These are phyloP conservation scores for Didymella segeticola DNA, from an alignment of 2,329 filamentous ascomycete genomes.

Conservation along the genomic window DNA sequence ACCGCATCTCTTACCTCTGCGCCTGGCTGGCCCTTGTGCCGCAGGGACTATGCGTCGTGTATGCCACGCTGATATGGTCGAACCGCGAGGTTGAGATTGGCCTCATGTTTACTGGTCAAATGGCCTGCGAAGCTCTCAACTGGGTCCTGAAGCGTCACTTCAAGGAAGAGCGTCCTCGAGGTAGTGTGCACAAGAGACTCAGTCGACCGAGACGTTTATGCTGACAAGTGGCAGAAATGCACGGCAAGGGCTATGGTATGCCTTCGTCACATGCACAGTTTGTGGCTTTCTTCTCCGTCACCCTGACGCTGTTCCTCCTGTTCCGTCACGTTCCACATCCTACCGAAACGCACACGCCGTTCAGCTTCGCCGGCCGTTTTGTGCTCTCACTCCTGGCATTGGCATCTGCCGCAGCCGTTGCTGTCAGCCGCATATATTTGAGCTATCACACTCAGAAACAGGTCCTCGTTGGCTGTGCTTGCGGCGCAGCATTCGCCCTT, in stretches of 20 bases:
- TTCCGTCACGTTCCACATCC: slow-evolving; percentile 68
- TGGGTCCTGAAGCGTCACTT: slow-evolving; percentile 88
- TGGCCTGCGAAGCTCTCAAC: slow-evolving; percentile 90
- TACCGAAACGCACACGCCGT: slow-evolving; percentile 60
- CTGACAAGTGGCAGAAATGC: slow-evolving; percentile 61
- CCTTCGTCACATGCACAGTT: slow-evolving; percentile 95
- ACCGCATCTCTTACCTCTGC: slow-evolving; percentile 83
- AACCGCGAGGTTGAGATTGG: slow-evolving; percentile 88
- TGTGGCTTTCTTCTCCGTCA: slow-evolving; percentile 87
- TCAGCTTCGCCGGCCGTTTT: slow-evolving; percentile 67
- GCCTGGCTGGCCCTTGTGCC: slow-evolving; percentile 95
- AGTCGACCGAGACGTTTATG: not conserved
- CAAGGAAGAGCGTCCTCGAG: slow-evolving; percentile 85
- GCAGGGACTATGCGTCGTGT: slow-evolving; percentile 88
- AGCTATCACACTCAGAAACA: slow-evolving; percentile 91
- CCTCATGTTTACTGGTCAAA: slow-evolving; percentile 89
- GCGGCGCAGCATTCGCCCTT: slow-evolving; percentile 73
- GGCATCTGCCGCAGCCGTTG: slow-evolving; percentile 60
- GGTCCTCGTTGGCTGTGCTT: slow-evolving; percentile 78
- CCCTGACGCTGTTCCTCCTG: slow-evolving; percentile 82
- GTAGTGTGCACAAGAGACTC: slow-evolving; percentile 59
- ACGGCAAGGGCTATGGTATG: slow-evolving; percentile 97
- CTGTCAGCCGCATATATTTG: slow-evolving; percentile 85
- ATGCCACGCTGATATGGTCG: slow-evolving; percentile 88
- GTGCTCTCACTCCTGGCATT: slow-evolving; percentile 55